Percentiles rank a stretch among this genome's conserved stretches.
phyloP scores from a whole-genome alignment of 2,329 filamentous ascomycete genomes.

The Leptosphaerulina australis region DNA sequence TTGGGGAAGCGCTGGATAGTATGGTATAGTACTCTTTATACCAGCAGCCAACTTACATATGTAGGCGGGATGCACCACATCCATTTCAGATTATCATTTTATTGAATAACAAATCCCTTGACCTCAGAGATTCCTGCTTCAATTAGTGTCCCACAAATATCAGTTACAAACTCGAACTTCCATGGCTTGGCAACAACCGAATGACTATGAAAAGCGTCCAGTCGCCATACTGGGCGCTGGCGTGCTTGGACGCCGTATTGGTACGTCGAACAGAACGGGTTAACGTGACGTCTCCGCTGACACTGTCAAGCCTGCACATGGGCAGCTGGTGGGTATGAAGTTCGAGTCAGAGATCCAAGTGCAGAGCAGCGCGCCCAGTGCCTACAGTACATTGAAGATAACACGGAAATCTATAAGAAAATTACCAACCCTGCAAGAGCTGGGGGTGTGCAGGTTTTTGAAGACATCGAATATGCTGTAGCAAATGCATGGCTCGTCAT shows the following conservation, averaged over 20 bases:
- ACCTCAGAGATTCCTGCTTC: neutral
- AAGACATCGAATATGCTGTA: slow-evolving; percentile 51
- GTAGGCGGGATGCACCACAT: slow-evolving; percentile 1
- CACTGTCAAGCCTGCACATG: slow-evolving; percentile 31
- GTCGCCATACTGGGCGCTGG: slow-evolving; percentile 25
- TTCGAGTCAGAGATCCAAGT: slow-evolving; percentile 52
- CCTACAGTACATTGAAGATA: slow-evolving; percentile 50
- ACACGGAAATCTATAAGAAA: slow-evolving; percentile 25
- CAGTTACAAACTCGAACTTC: neutral
- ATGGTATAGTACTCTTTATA: slow-evolving; percentile 6
- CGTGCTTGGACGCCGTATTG: slow-evolving; percentile 26
- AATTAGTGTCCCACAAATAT: no score
- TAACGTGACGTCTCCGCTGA: neutral
- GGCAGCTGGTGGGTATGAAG: slow-evolving; percentile 53
- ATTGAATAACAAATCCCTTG: neutral
- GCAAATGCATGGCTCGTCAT: slow-evolving; percentile 60
- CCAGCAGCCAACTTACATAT: slow-evolving; percentile 3
- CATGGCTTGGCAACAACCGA: slow-evolving; percentile 17
- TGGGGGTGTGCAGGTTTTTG: slow-evolving; percentile 25
- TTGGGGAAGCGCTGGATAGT: slow-evolving; percentile 8
- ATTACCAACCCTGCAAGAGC: slow-evolving; percentile 1
- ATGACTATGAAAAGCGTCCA: slow-evolving; percentile 12
- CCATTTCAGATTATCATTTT: neutral
- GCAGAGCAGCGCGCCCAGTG: slow-evolving; percentile 46
- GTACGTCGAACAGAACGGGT: neutral